Evolutionary conservation across 2,329 filamentous ascomycete species (phyloP).

Genomic region (Fusarium coicis): DNA sequence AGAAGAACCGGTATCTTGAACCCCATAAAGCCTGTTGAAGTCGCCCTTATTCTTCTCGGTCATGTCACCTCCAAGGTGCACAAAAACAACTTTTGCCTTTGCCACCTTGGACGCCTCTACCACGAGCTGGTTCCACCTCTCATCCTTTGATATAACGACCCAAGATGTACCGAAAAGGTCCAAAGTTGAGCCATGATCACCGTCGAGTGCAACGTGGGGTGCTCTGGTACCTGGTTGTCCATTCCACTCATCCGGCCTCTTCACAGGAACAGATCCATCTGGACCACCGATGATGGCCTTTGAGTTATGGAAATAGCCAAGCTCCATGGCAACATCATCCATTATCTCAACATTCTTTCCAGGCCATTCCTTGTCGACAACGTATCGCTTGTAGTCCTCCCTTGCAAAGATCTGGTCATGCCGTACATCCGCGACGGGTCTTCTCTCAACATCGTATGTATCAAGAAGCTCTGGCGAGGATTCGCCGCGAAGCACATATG

Average conservation of each 20-base stretch:
- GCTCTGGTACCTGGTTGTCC: constrained; percentile 39
- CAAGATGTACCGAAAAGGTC: constrained; percentile 21
- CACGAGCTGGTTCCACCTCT: background rate
- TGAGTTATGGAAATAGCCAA: constrained; percentile 26
- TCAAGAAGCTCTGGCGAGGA: constrained; percentile 44
- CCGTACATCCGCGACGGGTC: constrained; percentile 40
- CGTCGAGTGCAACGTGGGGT: constrained; percentile 26
- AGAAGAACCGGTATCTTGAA: constrained; percentile 1
- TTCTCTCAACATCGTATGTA: constrained; percentile 54
- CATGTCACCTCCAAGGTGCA: background rate
- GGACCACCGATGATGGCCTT: background rate
- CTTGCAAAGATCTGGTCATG: constrained; percentile 42
- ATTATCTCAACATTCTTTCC: background rate
- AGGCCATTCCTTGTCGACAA: constrained; percentile 11
- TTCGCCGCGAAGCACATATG: constrained; percentile 44
- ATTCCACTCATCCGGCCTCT: constrained; percentile 37
- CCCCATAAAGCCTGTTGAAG: background rate
- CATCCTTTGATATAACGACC: constrained; percentile 19
- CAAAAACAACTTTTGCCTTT: background rate
- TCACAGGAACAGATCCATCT: constrained; percentile 8
- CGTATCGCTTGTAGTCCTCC: constrained; percentile 33
- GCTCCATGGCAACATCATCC: constrained; percentile 28
- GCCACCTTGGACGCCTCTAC: background rate
- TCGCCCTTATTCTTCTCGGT: background rate
- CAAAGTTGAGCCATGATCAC: constrained; percentile 12